phyloP scores from a whole-genome alignment of 1,284 basidiomycete genomes.

The Ustilago vetiveriae region DNA sequence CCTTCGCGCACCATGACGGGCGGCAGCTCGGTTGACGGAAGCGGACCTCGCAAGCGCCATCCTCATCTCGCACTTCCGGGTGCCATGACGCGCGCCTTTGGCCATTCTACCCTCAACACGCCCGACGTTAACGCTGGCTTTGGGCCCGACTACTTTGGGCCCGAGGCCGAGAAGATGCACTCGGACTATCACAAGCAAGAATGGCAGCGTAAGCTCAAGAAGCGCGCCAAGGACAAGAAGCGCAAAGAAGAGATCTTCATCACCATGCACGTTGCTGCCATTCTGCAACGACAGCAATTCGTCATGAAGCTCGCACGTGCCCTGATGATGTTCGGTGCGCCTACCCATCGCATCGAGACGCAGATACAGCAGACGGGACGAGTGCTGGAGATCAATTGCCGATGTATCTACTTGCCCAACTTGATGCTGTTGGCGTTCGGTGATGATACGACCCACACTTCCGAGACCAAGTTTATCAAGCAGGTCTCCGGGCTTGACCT shows the following conservation, averaged over 20 bases:
- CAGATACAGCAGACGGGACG: conserved; percentile 86
- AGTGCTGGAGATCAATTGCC: conserved; percentile 84
- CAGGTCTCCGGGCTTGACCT: conserved; percentile 59
- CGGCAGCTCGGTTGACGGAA: conserved; percentile 32
- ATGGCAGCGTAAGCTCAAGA: conserved; percentile 64
- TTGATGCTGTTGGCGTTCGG: conserved; percentile 74
- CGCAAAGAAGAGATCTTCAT: conserved; percentile 71
- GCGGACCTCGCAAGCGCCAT: conserved; percentile 16
- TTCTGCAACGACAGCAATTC: conserved; percentile 87
- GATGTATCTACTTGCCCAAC: conserved; percentile 86
- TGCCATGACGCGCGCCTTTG: conserved; percentile 43
- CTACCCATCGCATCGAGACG: conserved; percentile 85
- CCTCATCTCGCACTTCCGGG: conserved; percentile 11
- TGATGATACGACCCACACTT: conserved; percentile 83
- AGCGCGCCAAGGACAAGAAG: conserved; percentile 58
- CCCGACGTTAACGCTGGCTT: conserved; percentile 41
- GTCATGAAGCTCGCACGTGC: conserved; percentile 86
- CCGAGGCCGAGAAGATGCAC: conserved; percentile 42
- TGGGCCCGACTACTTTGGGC: conserved; percentile 59
- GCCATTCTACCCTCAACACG: conserved; percentile 52
- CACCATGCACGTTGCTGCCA: conserved; percentile 86
- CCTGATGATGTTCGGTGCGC: conserved; percentile 94
- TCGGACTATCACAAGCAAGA: conserved; percentile 47
- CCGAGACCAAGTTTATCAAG: conserved; percentile 76
- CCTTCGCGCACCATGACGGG: conserved; percentile 41